Base-by-base conservation (phyloP, 140 eudicot species). In the Anethum foeniculum region DNA sequence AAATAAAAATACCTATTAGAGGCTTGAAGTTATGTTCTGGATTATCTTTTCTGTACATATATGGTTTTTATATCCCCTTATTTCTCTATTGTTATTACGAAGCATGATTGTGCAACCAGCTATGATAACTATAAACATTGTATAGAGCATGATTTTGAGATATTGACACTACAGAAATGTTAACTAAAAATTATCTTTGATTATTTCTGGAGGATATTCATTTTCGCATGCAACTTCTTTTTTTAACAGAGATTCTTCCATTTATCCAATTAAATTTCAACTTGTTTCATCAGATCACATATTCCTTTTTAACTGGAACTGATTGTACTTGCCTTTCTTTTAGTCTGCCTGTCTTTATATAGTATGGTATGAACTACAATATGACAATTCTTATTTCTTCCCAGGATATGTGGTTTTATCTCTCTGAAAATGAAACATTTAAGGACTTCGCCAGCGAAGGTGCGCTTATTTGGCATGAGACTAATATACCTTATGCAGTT, bases 321-420 rank as follows among this genome's bases (percentile, higher is more conserved):
- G 36, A 62, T 23, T 32, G 0, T 67, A 4, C 43, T 67, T 67
- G 21, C 68, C 68, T n/a, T 60, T 60, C 32, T 56, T 3, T 3
- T 51, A 16, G 62, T 54, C 32, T 60, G n/a, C n/a, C 68, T 1
- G 15, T n/a, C 15, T 67, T 28, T 14, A 67, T 9, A 4, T 67
- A 67, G 4, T 38, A 67, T 30, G 23, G 41, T 14, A 28, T 67
- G 30, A 60, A 9, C 28, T 60, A 2, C 14, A n/a, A 60, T 8
- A 60, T 60, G 68, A 60, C 32, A 60, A 60, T n/a, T 75, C 71
- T 80, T 62, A 21, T 79, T 81, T 13, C 86, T 46, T 43, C 79
- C 10, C 90, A 95, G 99, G 99, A 95, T 86, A 92, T 90, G 97
- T 95, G 97, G 97, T 81, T 92, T 62, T 95, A 95, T 85, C 88